Base-by-base conservation (phyloP, 1,139 yeast genomes). In the Scheffersomyces illinoinensis region DNA sequence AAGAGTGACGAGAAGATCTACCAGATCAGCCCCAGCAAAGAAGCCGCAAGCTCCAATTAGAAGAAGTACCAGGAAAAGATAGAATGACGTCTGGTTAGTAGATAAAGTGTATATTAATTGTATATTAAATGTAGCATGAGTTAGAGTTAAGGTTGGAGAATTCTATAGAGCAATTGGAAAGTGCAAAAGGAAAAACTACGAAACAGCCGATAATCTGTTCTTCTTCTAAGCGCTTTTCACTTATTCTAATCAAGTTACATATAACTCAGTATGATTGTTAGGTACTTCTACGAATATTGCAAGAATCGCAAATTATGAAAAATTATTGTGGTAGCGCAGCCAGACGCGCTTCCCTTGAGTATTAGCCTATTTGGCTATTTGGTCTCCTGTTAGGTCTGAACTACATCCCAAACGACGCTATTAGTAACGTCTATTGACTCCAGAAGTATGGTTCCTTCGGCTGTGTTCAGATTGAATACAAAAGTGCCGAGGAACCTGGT, bases 1-100 rank as follows among this genome's bases (percentile, higher is more conserved):
- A 8, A 53, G 62, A 49, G 51, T 48, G 26, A 67, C 74, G 10
- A 63, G 77, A 56, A 61, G 77, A 53, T 62, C 74, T 18, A 68
- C 72, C 20, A 63, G 77, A 46, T 68, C 73, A 0, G 57, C 57
- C 12, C 58, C 58, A 20, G 54, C 57, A 7, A 53, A 50, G 47
- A 59, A 54, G 39, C 51, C 57, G 20, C 54, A 57, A 23, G 65
- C 63, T 10, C 73, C 74, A 5, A 57, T 69, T 4, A 66, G 77
- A 60, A 66, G 77, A 60, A 71, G 76, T 53, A 61, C 72, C 23
- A 60, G 77, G 6, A 48, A 48, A 24, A 48, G 51, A 20, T 48
- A 33, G 43, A 33, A 33, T 12, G 17, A 4, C 43, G 63, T 72
- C 61, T 55, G n/a, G 20, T 55, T 12, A 17, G 14, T 46, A 51